Conservation (phyloP, 2,329 filamentous ascomycete genomes). For the Aspergillus flavus region DNA sequence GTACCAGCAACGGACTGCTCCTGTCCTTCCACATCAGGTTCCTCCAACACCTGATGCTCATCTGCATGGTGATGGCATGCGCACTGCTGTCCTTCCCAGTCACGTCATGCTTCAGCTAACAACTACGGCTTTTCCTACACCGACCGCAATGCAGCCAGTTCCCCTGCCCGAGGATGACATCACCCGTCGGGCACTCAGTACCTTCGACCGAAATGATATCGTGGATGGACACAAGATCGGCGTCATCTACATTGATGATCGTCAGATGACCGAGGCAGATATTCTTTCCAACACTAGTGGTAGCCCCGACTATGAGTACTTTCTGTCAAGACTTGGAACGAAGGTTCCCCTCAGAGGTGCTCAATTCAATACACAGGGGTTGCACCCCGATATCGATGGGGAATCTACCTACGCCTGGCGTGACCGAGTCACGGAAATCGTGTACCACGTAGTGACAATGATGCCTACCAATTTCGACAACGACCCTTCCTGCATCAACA, state of each 20-base stretch:
- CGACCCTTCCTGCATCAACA: constrained; percentile 75
- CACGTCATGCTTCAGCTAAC: constrained; percentile 51
- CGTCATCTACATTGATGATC: constrained; percentile 88
- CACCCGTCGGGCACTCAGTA: constrained; percentile 71
- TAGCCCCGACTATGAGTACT: constrained; percentile 83
- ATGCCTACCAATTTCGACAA: constrained; percentile 87
- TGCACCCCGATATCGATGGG: constrained; percentile 83
- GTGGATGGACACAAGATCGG: constrained; percentile 96
- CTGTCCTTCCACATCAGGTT: constrained; percentile 49
- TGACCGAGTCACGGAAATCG: constrained; percentile 89
- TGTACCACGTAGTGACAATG: constrained; percentile 94
- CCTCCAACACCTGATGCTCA: constrained; percentile 43
- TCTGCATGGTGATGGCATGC: constrained; percentile 40
- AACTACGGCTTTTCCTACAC: constrained; percentile 47
- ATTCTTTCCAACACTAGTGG: constrained; percentile 87
- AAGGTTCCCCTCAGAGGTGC: constrained; percentile 79
- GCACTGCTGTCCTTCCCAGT: constrained; percentile 48
- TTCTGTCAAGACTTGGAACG: constrained; percentile 79
- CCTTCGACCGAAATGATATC: constrained; percentile 84
- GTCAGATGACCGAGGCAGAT: constrained; percentile 78
- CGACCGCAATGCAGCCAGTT: constrained; percentile 66
- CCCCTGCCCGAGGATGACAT: constrained; percentile 73
- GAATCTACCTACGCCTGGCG: constrained; percentile 92
- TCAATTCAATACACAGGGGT: constrained; percentile 88
- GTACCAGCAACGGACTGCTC: constrained; percentile 51